Conservation (phyloP, 371 early-diverging fungal species). For the Nematocida homosporus region DNA sequence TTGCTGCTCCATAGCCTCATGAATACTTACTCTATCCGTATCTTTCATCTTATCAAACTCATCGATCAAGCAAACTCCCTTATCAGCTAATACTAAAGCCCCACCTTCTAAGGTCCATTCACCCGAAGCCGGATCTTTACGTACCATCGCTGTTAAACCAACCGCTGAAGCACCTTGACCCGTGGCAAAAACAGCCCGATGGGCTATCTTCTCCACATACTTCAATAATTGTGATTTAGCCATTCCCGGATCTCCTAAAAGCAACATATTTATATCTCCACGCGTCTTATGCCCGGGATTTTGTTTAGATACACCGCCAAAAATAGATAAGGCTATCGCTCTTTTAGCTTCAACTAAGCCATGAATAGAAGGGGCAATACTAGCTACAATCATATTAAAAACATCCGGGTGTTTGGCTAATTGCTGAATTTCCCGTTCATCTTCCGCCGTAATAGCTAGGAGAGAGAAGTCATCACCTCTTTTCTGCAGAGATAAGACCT, state of each 20-base stretch:
- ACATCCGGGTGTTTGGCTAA: constrained; percentile 77
- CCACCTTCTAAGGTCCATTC: constrained; percentile 99
- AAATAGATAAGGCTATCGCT: constrained; percentile 84
- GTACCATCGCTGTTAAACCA: constrained; percentile 94
- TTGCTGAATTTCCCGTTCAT: constrained; percentile 75
- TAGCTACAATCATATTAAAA: constrained; percentile 78
- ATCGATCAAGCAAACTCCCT: constrained; percentile 92
- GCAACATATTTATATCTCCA: constrained; percentile 95
- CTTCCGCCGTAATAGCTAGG: constrained; percentile 80
- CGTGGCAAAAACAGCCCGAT: constrained; percentile 91
- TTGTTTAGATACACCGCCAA: constrained; percentile 91
- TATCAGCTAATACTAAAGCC: constrained; percentile 92
- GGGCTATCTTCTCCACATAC: constrained; percentile 86
- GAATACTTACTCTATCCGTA: constrained; percentile 82
- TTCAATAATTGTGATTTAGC: constrained; percentile 97
- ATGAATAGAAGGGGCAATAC: constrained; percentile 95
- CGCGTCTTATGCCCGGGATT: constrained; percentile 75
- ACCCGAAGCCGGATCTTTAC: constrained; percentile 85
- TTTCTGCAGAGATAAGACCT: constrained; percentile 82
- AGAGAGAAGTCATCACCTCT: constrained; percentile 79
- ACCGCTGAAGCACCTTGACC: constrained; percentile 98
- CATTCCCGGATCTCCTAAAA: constrained; percentile 97
- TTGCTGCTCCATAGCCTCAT: constrained; percentile 99
- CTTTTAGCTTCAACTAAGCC: constrained; percentile 95
- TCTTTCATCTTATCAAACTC: constrained; percentile 99